Evolutionary conservation across 73 alveolate species (phyloP).

Genomic region (Effrenium voratum): DNA sequence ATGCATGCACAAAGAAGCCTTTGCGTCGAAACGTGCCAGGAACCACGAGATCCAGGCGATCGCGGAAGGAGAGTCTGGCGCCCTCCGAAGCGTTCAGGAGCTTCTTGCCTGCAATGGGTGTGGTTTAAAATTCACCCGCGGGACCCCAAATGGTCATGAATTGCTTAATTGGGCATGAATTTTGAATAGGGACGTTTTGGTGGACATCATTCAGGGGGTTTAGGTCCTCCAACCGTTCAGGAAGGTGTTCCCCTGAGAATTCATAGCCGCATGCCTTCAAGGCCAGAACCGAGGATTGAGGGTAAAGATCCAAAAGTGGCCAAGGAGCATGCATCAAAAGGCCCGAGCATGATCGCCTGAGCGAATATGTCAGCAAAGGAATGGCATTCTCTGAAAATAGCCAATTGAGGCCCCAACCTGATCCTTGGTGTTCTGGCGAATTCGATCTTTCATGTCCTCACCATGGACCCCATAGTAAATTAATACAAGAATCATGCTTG

Average conservation of each 20-base stretch:
- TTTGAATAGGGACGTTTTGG: too few species aligned
- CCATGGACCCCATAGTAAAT: neutral
- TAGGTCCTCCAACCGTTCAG: too few species aligned
- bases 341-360: constrained; percentile 40
- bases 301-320: neutral
- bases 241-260: too few species aligned
- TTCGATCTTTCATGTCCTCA: constrained; percentile 73
- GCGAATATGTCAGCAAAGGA: too few species aligned
- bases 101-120: constrained; percentile 41
- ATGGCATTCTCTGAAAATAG: too few species aligned
- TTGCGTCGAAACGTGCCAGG: neutral
- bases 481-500: too few species aligned
- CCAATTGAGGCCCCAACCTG: too few species aligned
- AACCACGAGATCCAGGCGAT: constrained; percentile 62
- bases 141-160: too few species aligned
- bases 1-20: too few species aligned
- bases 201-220: too few species aligned
- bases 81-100: constrained; percentile 34
- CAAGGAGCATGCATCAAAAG: constrained; percentile 41
- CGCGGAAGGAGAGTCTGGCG: constrained; percentile 42
- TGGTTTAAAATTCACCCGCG: neutral
- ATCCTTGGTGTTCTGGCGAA: constrained; percentile 87
- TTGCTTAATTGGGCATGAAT: too few species aligned
- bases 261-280: too few species aligned
- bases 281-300: neutral